phyloP scores from a whole-genome alignment of 306 rosid genomes.

The Luffa aegyptiaca region DNA sequence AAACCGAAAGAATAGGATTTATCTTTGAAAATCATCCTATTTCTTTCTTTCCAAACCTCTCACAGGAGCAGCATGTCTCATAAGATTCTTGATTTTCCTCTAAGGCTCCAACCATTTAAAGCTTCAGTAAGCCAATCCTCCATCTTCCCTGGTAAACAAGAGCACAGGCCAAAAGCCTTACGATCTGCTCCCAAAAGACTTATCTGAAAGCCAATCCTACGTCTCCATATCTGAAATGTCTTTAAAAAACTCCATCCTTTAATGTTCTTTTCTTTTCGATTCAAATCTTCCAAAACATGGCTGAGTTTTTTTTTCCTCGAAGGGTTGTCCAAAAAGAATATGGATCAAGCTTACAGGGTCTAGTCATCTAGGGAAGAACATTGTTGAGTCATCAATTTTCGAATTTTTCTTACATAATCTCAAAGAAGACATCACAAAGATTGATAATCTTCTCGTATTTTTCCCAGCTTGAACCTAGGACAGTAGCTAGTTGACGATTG shows the following conservation, averaged over 20 bases:
- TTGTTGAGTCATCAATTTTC: not conserved
- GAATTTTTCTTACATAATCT: not conserved
- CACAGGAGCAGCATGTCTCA: too few relatives aligned
- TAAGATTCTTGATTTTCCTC: too few relatives aligned
- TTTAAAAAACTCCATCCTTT: not conserved
- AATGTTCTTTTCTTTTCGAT: not conserved
- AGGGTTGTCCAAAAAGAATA: not conserved
- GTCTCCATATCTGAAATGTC: not conserved
- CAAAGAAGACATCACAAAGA: not conserved
- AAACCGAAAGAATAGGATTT: too few relatives aligned
- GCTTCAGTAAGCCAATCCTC: too few relatives aligned
- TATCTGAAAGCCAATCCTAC: not conserved
- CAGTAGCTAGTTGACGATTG: not conserved
- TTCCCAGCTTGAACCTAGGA: not conserved
- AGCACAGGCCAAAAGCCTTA: too few relatives aligned
- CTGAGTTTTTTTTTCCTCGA: not conserved
- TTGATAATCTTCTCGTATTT: not conserved
- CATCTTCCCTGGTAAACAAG: too few relatives aligned
- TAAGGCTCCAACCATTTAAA: too few relatives aligned
- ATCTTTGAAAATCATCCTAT: too few relatives aligned
- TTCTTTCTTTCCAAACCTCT: too few relatives aligned
- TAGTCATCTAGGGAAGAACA: not conserved
- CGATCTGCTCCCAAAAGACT: not conserved
- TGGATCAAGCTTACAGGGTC: not conserved
- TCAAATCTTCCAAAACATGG: not conserved